Conservation (phyloP, 129 eudicot genomes). For the Flaveria bidentis region DNA sequence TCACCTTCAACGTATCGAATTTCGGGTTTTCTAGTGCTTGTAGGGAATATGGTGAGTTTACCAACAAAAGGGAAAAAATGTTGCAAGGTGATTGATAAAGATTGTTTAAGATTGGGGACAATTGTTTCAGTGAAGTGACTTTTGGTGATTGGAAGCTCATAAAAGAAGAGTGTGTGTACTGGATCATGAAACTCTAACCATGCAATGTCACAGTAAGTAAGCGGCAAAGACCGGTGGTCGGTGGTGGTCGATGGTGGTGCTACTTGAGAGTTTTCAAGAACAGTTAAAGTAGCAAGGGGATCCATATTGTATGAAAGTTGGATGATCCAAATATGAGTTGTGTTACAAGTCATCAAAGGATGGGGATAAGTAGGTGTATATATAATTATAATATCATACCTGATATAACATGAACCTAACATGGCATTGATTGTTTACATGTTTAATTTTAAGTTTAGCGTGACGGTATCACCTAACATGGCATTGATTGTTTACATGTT, state of each 20-base stretch:
- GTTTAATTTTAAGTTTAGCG: too few species aligned
- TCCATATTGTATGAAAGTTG: too few species aligned
- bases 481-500: too few species aligned
- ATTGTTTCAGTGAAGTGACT: background rate
- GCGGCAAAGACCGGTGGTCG: background rate
- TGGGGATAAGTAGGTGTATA: too few species aligned
- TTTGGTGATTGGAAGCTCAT: conserved; percentile 2
- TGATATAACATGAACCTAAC: too few species aligned
- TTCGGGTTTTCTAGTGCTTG: background rate
- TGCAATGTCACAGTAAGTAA: background rate
- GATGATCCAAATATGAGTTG: too few species aligned
- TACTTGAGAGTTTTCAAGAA: too few species aligned
- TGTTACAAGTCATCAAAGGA: too few species aligned
- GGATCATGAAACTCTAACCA: background rate
- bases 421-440: too few species aligned
- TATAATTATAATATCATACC: too few species aligned
- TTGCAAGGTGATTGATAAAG: background rate
- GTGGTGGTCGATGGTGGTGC: background rate
- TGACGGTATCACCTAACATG: too few species aligned
- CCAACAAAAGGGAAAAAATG: background rate
- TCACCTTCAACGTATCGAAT: background rate
- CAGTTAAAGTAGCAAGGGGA: too few species aligned
- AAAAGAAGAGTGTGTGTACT: background rate
- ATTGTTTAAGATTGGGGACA: conserved; percentile 4
- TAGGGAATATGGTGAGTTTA: background rate